Percentiles rank a stretch among this genome's conserved stretches.
phyloP scores from a whole-genome alignment of 495 filamentous ascomycete species.

The Trichoderma virens region DNA sequence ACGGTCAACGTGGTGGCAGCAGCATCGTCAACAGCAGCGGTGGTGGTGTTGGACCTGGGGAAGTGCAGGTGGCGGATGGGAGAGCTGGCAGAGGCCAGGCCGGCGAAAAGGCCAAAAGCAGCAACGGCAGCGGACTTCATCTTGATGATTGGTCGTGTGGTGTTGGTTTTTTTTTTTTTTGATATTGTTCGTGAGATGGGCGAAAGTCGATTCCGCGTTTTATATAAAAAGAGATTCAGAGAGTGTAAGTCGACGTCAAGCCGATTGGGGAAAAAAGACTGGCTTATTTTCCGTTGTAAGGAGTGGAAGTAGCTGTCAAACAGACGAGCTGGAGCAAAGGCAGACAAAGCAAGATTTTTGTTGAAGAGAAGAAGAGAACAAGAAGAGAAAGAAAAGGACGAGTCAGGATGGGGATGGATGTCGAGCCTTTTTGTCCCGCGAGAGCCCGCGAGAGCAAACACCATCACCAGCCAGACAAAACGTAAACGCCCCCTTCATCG shows the following conservation, averaged over 20 bases:
- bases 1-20: constrained; percentile 39
- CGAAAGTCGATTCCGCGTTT: constrained; percentile 41
- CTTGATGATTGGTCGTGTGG: constrained; percentile 21
- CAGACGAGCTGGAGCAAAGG: constrained; percentile 17
- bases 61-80: constrained; percentile 30
- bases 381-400: constrained; percentile 19
- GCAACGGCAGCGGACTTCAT: constrained; percentile 40
- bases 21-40: constrained; percentile 10
- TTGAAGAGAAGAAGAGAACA: constrained; percentile 25
- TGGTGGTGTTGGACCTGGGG: constrained; percentile 11
- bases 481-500: too few relatives aligned
- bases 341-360: neutral
- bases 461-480: neutral
- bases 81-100: constrained; percentile 34
- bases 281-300: neutral
- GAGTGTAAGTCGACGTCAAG: constrained; percentile 25
- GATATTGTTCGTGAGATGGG: constrained; percentile 24
- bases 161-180: constrained; percentile 19
- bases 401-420: constrained; percentile 7
- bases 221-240: constrained; percentile 12
- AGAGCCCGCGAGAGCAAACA: neutral
- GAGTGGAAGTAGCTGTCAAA: constrained; percentile 12
- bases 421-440: constrained; percentile 4
- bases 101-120: constrained; percentile 37
- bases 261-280: constrained; percentile 7